A percentile compares a stretch with the other conserved stretches of the same genome.
These are phyloP conservation scores for Ustulina deusta DNA, from an alignment of 2,329 filamentous ascomycete species.

Conservation along the genomic window DNA sequence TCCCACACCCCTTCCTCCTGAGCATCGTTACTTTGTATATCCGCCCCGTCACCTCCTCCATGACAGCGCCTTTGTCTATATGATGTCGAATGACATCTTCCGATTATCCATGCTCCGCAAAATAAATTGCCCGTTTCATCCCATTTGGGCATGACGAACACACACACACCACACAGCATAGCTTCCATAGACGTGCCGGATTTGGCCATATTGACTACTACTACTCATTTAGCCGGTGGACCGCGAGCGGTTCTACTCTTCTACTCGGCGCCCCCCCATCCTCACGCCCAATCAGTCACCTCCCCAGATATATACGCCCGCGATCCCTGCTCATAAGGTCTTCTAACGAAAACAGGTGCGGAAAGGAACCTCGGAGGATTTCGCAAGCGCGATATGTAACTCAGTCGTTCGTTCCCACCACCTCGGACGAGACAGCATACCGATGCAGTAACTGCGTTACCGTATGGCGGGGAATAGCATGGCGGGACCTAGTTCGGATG, in stretches of 20 bases:
- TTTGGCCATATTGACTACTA: neutral
- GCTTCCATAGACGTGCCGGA: neutral
- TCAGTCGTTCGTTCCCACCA: neutral
- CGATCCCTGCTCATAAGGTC: slow-evolving; percentile 14
- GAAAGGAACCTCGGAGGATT: neutral
- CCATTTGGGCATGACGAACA: neutral
- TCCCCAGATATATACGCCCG: neutral
- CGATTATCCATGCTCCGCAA: slow-evolving; percentile 37
- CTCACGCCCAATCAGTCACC: slow-evolving; percentile 17
- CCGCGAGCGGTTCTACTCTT: neutral
- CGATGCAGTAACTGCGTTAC: neutral
- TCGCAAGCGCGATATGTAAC: slow-evolving; percentile 4
- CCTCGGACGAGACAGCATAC: neutral
- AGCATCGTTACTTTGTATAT: neutral
- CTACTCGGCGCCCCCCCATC: neutral
- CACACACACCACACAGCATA: too few relatives aligned
- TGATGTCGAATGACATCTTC: slow-evolving; percentile 25
- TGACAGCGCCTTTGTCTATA: neutral
- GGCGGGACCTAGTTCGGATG: neutral
- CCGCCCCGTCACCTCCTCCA: slow-evolving; percentile 7
- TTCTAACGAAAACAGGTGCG: neutral
- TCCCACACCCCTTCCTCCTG: neutral
- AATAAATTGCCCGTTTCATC: slow-evolving; percentile 30
- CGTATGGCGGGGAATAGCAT: slow-evolving; percentile 25
- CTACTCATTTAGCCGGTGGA: slow-evolving; percentile 30